Base-by-base conservation (phyloP, 1,139 yeast species). In the Kurtzmaniella natalensis region DNA sequence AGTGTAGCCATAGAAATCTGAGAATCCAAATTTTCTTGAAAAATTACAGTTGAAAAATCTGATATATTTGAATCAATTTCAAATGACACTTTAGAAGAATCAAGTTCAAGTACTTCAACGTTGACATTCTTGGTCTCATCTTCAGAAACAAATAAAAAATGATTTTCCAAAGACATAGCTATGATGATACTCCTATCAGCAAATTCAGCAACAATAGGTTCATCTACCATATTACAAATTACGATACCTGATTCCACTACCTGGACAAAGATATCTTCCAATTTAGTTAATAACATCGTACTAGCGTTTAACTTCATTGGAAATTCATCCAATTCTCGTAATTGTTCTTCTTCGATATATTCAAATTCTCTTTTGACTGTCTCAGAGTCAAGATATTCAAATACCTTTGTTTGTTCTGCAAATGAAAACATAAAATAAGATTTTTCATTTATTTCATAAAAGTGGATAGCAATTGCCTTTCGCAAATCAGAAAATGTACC, bases 351-450 rank as follows among this genome's bases (percentile, higher is more conserved):
- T 34, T 62, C 66, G 4, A 50, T 37, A 27, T 61, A 41, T 1
- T 47, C 47, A 7, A 53, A 55, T 2, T 41, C 40, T 3, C 31
- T 30, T n/a, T n/a, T n/a, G n/a, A n/a, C n/a, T n/a, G n/a, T n/a
- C n/a, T n/a, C n/a, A 8, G 39, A 34, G 24, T 37, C 32, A 46
- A 40, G 32, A 32, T 49, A 55, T 39, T 64, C 70, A 11, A 67
- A 48, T 1, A 70, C 44, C 6, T 57, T 36, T 0, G 74, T 61
- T 35, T 59, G 62, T 41, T 64, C 70, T 3, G 71, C 55, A 31
- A 61, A 56, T 3, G 67, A 49, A 34, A 72, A 58, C 3, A 65
- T 44, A 16, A 70, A 40, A 36, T 52, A 67, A 3, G 40, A 15
- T n/a, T 35, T 37, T 0, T 35, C 50, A 3, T 46, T 22, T 3